Base-by-base conservation (phyloP, 2,329 filamentous ascomycete genomes). In the Botrytis pseudocinerea region DNA sequence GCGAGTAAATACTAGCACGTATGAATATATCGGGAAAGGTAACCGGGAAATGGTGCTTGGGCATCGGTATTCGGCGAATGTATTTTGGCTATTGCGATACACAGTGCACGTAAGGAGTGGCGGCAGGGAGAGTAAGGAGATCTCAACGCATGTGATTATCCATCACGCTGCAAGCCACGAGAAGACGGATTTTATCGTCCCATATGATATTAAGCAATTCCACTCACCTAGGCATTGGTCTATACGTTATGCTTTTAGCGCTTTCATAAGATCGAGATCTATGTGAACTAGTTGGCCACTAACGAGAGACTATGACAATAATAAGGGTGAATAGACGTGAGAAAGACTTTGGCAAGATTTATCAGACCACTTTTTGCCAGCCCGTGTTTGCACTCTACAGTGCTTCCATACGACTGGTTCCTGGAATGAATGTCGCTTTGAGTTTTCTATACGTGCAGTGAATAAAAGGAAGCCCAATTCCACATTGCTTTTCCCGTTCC, bases 341-440 rank as follows among this genome's bases (percentile, higher is more conserved):
- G 10, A 35, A 46, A 25, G 22, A 18, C 18, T 25, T 48, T 38
- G 63, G 22, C 28, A 28, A 66, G 46, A 54, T 54, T 66, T n/a
- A 68, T 68, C 64, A 54, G 64, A 4, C 64, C 64, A 68, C 64
- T 68, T 54, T 65, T 40, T 40, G 5, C 46, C 46, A 54, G 16
- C 46, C 35, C 46, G 64, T 40, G 25, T 42, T 68, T 57, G 46
- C 35, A 12, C 22, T 40, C 25, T 40, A 12, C 46, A 7, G 35
- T 25, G 22, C n/a, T 16, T 32, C 16, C 44, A 18, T n/a, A 16
- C 28, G 18, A 28, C 7, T 57, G 65, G 65, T 28, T 20, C 25
- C 54, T 68, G 64, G 64, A 51, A 40, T 54, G 46, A 68, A 68
- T 40, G 38, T 28, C 25, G 32, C 14, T 54, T 42, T 32, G n/a